Evolutionary conservation across 768 basidiomycete species (phyloP).

Genomic region (Serendipita indica): DNA sequence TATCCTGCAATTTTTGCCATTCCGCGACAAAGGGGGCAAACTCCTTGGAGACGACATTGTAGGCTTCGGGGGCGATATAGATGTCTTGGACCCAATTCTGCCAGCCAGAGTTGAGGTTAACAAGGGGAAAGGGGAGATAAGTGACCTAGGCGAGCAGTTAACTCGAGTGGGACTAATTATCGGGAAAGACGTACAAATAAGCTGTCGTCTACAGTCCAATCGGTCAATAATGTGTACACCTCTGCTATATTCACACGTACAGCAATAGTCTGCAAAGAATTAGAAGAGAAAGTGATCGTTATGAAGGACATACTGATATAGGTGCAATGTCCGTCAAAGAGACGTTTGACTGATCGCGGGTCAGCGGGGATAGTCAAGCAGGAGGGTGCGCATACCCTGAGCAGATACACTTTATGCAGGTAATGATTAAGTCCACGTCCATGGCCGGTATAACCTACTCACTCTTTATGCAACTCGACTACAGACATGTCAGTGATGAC

Average conservation of each 20-base stretch:
- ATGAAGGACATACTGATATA: conserved; percentile 1
- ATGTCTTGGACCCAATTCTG: background rate
- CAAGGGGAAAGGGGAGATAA: conserved; percentile 11
- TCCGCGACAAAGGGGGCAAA: conserved; percentile 29
- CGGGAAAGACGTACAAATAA: background rate
- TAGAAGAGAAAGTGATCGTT: background rate
- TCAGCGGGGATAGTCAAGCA: background rate
- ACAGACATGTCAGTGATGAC: background rate
- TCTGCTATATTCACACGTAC: background rate
- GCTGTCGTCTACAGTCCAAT: background rate
- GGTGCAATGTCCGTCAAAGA: conserved; percentile 8
- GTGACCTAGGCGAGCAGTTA: background rate
- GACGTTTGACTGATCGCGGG: background rate
- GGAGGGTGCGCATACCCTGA: background rate
- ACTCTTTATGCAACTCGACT: conserved; percentile 12
- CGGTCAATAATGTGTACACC: background rate
- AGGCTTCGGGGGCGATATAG: conserved; percentile 11
- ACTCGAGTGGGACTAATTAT: background rate
- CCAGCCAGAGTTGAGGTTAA: conserved; percentile 8
- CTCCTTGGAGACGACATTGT: conserved; percentile 17
- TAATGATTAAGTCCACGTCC: background rate
- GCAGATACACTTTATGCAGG: conserved; percentile 1
- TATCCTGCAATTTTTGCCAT: conserved; percentile 21
- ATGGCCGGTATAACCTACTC: background rate
- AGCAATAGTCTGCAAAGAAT: conserved; percentile 9